Conservation (phyloP, 257 asterid genomes). For the Solanum tarijense region DNA sequence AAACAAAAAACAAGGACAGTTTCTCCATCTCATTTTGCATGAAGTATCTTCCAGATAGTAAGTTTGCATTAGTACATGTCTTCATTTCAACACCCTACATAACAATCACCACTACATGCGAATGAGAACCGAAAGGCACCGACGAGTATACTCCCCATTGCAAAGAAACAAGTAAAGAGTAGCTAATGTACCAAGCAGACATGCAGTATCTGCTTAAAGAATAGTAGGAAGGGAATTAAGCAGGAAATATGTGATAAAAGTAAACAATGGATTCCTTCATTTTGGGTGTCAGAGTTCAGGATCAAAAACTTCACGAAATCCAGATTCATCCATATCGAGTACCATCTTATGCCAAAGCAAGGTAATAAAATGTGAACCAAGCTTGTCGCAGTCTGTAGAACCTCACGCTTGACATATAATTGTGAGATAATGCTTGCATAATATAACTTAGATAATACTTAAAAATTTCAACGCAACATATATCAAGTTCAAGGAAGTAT, state of each 20-base stretch:
- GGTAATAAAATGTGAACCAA: neutral
- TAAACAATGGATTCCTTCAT: neutral
- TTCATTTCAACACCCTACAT: neutral
- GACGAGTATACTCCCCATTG: neutral
- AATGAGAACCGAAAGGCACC: neutral
- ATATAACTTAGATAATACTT: neutral
- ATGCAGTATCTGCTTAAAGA: neutral
- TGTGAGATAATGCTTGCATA: neutral
- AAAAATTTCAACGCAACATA: neutral
- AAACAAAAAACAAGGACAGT: neutral
- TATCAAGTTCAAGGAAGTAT: neutral
- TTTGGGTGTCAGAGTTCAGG: neutral
- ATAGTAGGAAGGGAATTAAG: neutral
- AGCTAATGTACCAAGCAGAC: neutral
- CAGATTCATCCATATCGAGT: neutral
- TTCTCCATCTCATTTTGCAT: neutral
- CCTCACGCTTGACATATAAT: neutral
- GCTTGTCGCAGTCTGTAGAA: neutral
- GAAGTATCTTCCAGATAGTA: neutral
- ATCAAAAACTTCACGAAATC: neutral
- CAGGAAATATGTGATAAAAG: neutral
- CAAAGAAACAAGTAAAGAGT: neutral
- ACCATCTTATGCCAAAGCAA: neutral
- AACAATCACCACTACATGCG: neutral
- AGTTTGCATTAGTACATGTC: neutral